Conservation (phyloP, 2,329 filamentous ascomycete species). For the Cercospora sojina region DNA sequence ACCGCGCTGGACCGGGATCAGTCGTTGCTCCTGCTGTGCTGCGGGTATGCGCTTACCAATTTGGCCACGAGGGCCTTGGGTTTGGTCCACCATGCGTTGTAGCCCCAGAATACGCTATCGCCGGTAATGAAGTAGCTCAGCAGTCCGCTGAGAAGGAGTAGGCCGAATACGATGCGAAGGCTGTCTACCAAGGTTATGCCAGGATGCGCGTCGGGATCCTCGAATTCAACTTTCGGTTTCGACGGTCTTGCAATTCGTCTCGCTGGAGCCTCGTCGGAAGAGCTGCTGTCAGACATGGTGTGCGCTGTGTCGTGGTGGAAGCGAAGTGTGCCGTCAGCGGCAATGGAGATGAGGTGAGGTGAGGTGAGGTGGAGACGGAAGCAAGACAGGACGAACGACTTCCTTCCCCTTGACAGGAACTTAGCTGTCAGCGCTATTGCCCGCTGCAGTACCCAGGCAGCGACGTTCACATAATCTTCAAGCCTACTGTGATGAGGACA, state of each 20-base stretch:
- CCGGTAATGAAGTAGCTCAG: slow-evolving; percentile 43
- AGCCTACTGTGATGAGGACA: not conserved
- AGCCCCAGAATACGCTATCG: slow-evolving; percentile 65
- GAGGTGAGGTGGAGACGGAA: not conserved
- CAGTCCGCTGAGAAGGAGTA: slow-evolving; percentile 39
- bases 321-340: not conserved
- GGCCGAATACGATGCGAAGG: slow-evolving; percentile 37
- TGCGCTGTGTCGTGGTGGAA: not conserved
- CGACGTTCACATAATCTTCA: not conserved
- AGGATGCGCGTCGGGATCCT: slow-evolving; percentile 6
- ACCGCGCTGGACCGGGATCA: slow-evolving; percentile 42
- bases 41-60: slow-evolving; percentile 10
- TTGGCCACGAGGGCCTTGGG: slow-evolving; percentile 44
- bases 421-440: not conserved
- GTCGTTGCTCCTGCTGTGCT: not conserved
- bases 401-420: not conserved
- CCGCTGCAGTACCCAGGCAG: not conserved
- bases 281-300: not conserved
- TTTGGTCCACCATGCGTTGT: slow-evolving; percentile 61
- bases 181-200: slow-evolving; percentile 32
- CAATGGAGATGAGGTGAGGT: slow-evolving; percentile 1
- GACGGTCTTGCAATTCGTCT: not conserved
- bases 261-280: not conserved
- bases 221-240: slow-evolving; percentile 1
- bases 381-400: not conserved